Percentiles rank a stretch among this genome's conserved stretches.
These are phyloP conservation scores for Candida xyloterini DNA, from an alignment of 805 yeast genomes.

Conservation along the genomic window DNA sequence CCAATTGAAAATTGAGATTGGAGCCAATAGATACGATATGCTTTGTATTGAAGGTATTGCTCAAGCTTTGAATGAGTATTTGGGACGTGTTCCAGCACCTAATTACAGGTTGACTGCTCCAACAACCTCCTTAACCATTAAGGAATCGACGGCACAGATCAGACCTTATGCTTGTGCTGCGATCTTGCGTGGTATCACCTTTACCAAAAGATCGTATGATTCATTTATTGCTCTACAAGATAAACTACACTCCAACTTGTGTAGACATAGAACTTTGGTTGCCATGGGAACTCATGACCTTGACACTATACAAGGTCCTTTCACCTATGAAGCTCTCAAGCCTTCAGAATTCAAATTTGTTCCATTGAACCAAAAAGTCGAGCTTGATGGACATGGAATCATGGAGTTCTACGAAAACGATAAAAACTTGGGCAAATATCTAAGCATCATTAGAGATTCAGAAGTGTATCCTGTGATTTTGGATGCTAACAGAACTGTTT, in stretches of 20 bases:
- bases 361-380: conserved; percentile 70
- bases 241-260: conserved; percentile 88
- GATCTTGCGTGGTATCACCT: conserved; percentile 77
- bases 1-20: conserved; percentile 94
- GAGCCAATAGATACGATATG: conserved; percentile 98
- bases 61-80: conserved; percentile 86
- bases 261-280: conserved; percentile 95
- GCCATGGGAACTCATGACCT: conserved; percentile 98
- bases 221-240: conserved; percentile 96
- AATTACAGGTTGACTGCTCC: conserved; percentile 64
- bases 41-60: conserved; percentile 98
- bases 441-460: conserved; percentile 82
- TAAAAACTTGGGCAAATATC: conserved; percentile 83
- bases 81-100: conserved; percentile 69
- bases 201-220: conserved; percentile 82
- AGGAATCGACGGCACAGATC: conserved; percentile 65
- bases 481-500: conserved; percentile 71
- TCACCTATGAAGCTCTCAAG: conserved; percentile 79
- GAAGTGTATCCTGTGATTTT: conserved; percentile 89
- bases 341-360: conserved; percentile 74
- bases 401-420: conserved; percentile 90
- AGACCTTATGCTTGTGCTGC: conserved; percentile 97
- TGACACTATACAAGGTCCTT: conserved; percentile 69
- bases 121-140: conserved; percentile 61
- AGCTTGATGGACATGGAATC: conserved; percentile 70